Conservation (phyloP, 768 basidiomycete genomes). For the Scleroderma bovista region DNA sequence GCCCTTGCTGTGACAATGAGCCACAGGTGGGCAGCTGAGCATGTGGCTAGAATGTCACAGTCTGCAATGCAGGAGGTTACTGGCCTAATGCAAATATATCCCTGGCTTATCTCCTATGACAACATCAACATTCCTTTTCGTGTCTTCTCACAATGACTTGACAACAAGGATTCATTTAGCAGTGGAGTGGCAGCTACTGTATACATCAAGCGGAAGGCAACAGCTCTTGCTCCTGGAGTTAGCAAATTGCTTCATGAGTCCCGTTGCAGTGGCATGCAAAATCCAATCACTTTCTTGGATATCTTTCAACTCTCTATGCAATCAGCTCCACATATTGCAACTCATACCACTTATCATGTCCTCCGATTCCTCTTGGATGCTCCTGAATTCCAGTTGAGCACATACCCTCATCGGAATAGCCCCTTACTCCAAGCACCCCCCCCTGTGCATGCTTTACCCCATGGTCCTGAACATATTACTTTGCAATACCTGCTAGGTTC, state of each 20-base stretch:
- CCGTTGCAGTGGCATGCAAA: slow-evolving; percentile 15
- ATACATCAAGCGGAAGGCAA: slow-evolving; percentile 25
- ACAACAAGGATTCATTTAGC: slow-evolving; percentile 33
- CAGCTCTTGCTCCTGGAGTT: slow-evolving; percentile 4
- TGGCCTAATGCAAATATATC: not conserved
- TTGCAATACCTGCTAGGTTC: slow-evolving; percentile 33
- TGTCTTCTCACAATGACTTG: slow-evolving; percentile 32
- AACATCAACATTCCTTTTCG: slow-evolving; percentile 26
- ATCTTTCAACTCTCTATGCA: slow-evolving; percentile 14
- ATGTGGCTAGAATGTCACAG: not conserved
- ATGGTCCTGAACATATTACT: slow-evolving; percentile 21
- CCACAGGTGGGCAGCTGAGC: not conserved
- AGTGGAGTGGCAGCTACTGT: slow-evolving; percentile 32
- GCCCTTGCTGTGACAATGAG: not conserved
- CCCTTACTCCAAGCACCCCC: slow-evolving; percentile 10
- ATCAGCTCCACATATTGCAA: slow-evolving; percentile 5
- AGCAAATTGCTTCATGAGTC: slow-evolving; percentile 18
- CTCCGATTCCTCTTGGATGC: slow-evolving; percentile 22
- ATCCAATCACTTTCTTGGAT: slow-evolving; percentile 18
- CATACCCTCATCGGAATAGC: slow-evolving; percentile 19
- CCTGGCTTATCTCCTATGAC: not conserved
- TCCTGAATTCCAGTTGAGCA: slow-evolving; percentile 26
- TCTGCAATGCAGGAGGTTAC: not conserved
- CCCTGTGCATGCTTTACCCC: slow-evolving; percentile 23
- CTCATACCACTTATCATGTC: slow-evolving; percentile 10